phyloP scores from a whole-genome alignment of 1,139 yeast species.

The Pichia sp. region DNA sequence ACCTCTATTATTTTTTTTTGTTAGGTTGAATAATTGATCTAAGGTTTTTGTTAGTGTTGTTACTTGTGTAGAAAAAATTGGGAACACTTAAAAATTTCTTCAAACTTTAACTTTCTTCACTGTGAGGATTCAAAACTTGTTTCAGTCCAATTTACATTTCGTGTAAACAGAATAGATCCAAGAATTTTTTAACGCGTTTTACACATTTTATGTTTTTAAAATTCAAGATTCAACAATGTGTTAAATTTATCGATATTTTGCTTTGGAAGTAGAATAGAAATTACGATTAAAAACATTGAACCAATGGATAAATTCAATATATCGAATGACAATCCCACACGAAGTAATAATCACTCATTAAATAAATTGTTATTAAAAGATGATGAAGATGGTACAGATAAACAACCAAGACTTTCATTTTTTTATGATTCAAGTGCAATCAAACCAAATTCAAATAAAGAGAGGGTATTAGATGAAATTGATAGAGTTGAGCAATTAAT shows the following conservation, averaged over 20 bases:
- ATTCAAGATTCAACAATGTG: background rate
- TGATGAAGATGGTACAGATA: conserved; percentile 13
- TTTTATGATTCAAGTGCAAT: conserved; percentile 22
- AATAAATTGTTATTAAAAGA: background rate
- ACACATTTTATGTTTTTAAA: background rate
- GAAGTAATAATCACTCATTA: background rate
- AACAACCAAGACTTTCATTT: conserved; percentile 25
- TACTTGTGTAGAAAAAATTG: no score
- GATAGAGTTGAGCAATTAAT: conserved; percentile 78
- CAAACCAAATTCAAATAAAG: conserved; percentile 23
- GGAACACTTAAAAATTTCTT: no score
- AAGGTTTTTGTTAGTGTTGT: no score
- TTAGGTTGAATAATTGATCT: background rate
- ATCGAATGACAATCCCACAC: background rate
- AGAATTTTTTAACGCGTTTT: background rate
- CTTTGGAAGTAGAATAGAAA: background rate
- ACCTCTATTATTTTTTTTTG: conserved; percentile 35
- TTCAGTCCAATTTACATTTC: no score
- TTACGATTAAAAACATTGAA: background rate
- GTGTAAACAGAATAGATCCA: no score
- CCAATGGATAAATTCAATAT: background rate
- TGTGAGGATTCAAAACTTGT: no score
- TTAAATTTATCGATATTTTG: background rate
- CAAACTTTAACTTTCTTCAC: no score
- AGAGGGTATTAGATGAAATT: conserved; percentile 36